phyloP scores from a whole-genome alignment of 306 rosid genomes.

The Casuarina equisetifolia region DNA sequence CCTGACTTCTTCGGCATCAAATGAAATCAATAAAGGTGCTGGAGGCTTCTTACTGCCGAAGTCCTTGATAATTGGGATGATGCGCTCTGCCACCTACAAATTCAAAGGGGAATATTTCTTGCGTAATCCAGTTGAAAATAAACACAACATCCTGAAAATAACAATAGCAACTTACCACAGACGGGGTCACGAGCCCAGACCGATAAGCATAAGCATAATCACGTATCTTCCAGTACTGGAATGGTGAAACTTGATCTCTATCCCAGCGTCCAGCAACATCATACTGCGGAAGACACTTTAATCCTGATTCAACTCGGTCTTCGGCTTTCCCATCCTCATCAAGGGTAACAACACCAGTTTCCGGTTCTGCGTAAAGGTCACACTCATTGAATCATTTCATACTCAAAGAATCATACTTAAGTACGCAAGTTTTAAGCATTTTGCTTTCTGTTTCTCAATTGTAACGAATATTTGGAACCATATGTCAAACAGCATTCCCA shows the following conservation, averaged over 20 bases:
- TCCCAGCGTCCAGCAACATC: conserved; percentile 52
- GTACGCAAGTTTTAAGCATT: conserved; percentile 13
- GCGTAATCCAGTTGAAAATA: conserved; percentile 22
- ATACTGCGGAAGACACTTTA: conserved; percentile 76
- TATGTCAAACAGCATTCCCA: too few species aligned
- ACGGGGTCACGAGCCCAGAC: conserved; percentile 67
- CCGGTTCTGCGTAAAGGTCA: conserved; percentile 57
- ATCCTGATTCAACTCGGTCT: conserved; percentile 67
- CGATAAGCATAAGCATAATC: conserved; percentile 92
- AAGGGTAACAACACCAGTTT: conserved; percentile 53
- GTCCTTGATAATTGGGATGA: conserved; percentile 66
- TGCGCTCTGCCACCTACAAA: conserved; percentile 68
- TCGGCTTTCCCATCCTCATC: conserved; percentile 76
- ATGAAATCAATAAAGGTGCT: conserved; percentile 71
- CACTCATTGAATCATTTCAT: conserved; percentile 10
- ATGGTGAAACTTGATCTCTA: conserved; percentile 40
- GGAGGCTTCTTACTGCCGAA: conserved; percentile 51
- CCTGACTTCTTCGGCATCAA: conserved; percentile 72
- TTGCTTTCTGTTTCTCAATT: neutral
- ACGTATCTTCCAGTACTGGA: conserved; percentile 89
- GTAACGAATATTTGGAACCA: neutral
- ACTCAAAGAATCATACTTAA: neutral
- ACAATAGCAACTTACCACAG: conserved; percentile 49
- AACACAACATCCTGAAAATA: conserved; percentile 8
- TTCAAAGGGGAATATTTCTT: conserved; percentile 16